A percentile compares a stretch with the other conserved stretches of the same genome.
Evolutionary conservation across 441 rosid species (phyloP).

Genomic region (Mallotus repandus): DNA sequence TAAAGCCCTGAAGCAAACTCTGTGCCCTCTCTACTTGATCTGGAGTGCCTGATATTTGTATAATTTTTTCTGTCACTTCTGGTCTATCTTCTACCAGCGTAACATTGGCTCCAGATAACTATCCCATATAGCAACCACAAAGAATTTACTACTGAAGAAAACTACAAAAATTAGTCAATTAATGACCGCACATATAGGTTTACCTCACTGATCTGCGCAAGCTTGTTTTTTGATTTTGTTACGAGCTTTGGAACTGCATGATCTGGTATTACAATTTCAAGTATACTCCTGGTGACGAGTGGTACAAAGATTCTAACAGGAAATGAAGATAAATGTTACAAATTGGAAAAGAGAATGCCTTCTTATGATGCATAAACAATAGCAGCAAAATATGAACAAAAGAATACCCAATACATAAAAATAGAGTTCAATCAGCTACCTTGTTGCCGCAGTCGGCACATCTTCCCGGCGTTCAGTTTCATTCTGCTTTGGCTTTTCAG

Average conservation of each 20-base stretch:
- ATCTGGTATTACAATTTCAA: slow-evolving; percentile 90
- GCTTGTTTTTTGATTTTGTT: slow-evolving; percentile 86
- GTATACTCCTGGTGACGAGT: slow-evolving; percentile 87
- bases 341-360: not conserved
- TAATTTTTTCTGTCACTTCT: slow-evolving; percentile 61
- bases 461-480: slow-evolving; percentile 75
- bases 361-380: not conserved
- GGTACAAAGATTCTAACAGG: slow-evolving; percentile 59
- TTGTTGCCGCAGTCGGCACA: slow-evolving; percentile 45
- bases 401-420: not conserved
- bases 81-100: slow-evolving; percentile 72
- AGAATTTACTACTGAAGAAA: not conserved
- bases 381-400: not conserved
- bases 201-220: slow-evolving; percentile 92
- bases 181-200: slow-evolving; percentile 20
- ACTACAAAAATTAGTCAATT: not conserved
- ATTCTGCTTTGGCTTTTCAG: slow-evolving; percentile 45
- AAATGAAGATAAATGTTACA: slow-evolving; percentile 7
- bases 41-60: slow-evolving; percentile 83
- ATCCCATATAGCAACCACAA: slow-evolving; percentile 23
- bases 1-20: slow-evolving; percentile 95
- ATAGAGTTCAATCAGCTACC: slow-evolving; percentile 37
- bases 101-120: slow-evolving; percentile 94
- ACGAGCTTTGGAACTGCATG: slow-evolving; percentile 79
- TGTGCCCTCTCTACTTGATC: slow-evolving; percentile 96